Evolutionary conservation across 75 land plant genomes (phyloP).

Genomic region (Pinus tabuliformis): DNA sequence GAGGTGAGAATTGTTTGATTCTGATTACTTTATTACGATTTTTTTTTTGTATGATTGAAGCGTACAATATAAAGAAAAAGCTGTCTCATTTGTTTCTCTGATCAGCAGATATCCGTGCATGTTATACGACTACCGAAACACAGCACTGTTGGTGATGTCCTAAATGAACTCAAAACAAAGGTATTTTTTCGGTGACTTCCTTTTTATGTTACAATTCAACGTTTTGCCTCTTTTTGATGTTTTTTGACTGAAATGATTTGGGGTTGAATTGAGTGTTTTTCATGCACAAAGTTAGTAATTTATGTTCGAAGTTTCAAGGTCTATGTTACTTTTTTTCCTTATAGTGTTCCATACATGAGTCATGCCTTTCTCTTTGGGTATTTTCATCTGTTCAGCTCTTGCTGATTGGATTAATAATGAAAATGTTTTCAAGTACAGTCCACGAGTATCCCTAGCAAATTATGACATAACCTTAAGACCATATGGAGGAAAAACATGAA

Average conservation of each 20-base stretch:
- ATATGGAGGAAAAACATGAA: neutral
- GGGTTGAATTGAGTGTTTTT: neutral
- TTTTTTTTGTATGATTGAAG: neutral
- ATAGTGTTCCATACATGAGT: neutral
- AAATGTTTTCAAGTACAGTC: neutral
- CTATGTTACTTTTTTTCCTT: neutral
- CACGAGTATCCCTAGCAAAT: neutral
- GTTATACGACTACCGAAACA: conserved; percentile 47
- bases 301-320: neutral
- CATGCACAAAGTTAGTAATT: neutral
- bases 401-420: neutral
- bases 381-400: neutral
- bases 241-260: neutral
- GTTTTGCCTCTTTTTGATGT: neutral
- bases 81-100: conserved; percentile 4
- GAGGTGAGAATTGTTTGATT: conserved; percentile 9
- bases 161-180: conserved; percentile 40
- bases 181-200: neutral
- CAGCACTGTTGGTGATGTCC: conserved; percentile 50
- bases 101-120: conserved; percentile 53
- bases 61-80: neutral
- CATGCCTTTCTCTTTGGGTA: neutral
- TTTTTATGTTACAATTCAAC: neutral
- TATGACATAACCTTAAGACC: neutral
- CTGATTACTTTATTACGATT: neutral